Base-by-base conservation (phyloP, 306 rosid species). In the Quercus rubra region DNA sequence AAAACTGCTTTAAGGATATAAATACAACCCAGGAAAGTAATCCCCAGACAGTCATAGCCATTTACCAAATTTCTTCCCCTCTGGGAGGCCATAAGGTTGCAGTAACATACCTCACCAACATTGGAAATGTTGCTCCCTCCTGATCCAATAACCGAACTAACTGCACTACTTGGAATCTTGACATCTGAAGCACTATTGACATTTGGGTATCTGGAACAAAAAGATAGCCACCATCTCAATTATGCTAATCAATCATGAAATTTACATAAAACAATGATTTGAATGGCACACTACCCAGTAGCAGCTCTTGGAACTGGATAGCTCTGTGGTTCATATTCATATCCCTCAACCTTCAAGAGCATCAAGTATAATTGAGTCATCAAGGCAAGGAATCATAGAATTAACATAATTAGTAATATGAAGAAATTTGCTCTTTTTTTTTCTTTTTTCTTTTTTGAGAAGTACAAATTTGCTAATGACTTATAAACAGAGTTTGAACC, bases 301-400 rank as follows among this genome's bases (percentile, higher is more conserved):
- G 75, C 78, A 41, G 75, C n/a, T 8, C 63, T 51, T 1, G 71
- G 62, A 21, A 75, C 57, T 11, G 52, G 72, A 76, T 79, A 71
- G 35, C 52, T 64, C 75, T 52, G 43, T 5, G 61, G 78, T 41
- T 83, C 73, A 55, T 78, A 83, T 74, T 79, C 78, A 71, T 59
- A 70, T 75, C 80, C 62, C 11, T 75, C 70, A 69, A 70, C 74
- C 86, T 83, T 74, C 83, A 83, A 61, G 74, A 55, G 77, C 43
- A 35, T 46, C 15, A 18, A 75, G 68, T 38, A 38, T 14, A 25
- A 19, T 1, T 27, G 20, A 56, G 35, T 49, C 1, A 75, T 74
- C 64, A 55, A n/a, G 35, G 58, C 33, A 25, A 51, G 14, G 59
- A 5, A 25, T n/a, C 43, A 6, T 11, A 70, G 57, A 9, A 71